Conservation (phyloP, 768 basidiomycete genomes). For the Auricularia heimuer region DNA sequence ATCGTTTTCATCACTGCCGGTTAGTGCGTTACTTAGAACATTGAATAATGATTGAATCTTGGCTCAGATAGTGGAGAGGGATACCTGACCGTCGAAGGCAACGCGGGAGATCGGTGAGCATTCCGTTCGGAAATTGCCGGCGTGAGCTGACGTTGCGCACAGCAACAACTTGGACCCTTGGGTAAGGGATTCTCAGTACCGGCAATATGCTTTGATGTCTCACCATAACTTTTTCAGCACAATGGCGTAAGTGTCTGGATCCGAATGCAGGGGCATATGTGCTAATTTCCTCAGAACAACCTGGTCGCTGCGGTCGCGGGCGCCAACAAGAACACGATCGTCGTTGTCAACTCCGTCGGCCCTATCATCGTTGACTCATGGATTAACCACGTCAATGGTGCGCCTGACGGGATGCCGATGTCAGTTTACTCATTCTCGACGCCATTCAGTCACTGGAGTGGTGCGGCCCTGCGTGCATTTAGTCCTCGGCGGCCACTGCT, state of each 20-base stretch:
- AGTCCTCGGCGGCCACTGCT: not conserved
- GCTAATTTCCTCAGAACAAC: slow-evolving; percentile 16
- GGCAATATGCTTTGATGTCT: too few relatives aligned
- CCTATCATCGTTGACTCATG: slow-evolving; percentile 59
- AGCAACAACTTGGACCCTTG: slow-evolving; percentile 40
- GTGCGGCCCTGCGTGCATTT: not conserved
- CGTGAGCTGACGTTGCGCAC: not conserved
- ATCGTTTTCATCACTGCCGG: slow-evolving; percentile 39
- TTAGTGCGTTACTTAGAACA: too few relatives aligned
- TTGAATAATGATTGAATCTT: too few relatives aligned
- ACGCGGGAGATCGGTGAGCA: slow-evolving; percentile 36
- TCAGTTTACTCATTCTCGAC: slow-evolving; percentile 19
- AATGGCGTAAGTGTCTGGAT: slow-evolving; percentile 25
- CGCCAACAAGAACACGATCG: slow-evolving; percentile 66
- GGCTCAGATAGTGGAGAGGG: slow-evolving; percentile 25
- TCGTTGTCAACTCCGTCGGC: slow-evolving; percentile 71
- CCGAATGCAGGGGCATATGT: not conserved
- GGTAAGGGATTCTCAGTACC: too few relatives aligned
- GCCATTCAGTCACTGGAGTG: slow-evolving; percentile 15
- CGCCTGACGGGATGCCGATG: slow-evolving; percentile 33
- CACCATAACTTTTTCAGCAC: slow-evolving; percentile 18
- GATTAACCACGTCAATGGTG: slow-evolving; percentile 65
- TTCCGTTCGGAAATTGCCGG: not conserved
- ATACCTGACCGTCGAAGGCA: slow-evolving; percentile 51
- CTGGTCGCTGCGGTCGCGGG: slow-evolving; percentile 49